Evolutionary conservation across 805 yeast species (phyloP).

Genomic region (Barnettozyma salicaria): DNA sequence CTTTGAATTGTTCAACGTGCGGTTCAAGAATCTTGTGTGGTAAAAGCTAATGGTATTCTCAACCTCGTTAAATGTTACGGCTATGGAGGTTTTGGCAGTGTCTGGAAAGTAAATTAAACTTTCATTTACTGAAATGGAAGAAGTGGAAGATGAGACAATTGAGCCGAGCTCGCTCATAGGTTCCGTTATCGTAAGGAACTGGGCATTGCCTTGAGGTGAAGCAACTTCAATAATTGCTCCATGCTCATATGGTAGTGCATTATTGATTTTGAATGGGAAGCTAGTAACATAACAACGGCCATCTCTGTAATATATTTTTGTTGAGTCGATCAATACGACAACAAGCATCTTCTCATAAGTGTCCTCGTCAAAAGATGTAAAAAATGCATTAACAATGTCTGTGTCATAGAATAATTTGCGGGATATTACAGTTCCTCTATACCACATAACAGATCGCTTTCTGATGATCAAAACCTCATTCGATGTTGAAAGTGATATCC

Average conservation of each 20-base stretch:
- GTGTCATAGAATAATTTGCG: constrained; percentile 46
- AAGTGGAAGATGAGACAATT: constrained; percentile 63
- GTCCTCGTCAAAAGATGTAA: constrained; percentile 41
- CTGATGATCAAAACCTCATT: constrained; percentile 17
- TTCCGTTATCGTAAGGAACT: constrained; percentile 63
- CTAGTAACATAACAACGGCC: constrained; percentile 57
- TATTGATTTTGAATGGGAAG: constrained; percentile 61
- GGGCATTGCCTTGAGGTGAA: constrained; percentile 20
- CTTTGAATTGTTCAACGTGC: constrained; percentile 9
- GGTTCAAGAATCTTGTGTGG: constrained; percentile 43
- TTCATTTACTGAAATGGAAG: constrained; percentile 55
- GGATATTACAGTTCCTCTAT: constrained; percentile 43
- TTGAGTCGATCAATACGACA: constrained; percentile 54
- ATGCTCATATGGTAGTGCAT: constrained; percentile 57
- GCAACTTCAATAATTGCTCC: constrained; percentile 61
- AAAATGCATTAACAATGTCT: constrained; percentile 52
- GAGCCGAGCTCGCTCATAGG: constrained; percentile 71
- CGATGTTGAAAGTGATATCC: constrained; percentile 7
- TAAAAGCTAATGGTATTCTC: constrained; percentile 46
- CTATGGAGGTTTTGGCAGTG: constrained; percentile 35
- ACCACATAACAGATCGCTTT: constrained; percentile 30
- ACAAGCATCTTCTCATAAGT: constrained; percentile 39
- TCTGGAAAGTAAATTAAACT: constrained; percentile 50
- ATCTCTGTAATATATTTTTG: constrained; percentile 53
- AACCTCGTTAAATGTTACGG: constrained; percentile 49